Percentiles rank a stretch among this genome's conserved stretches.
Conservation (phyloP, 208 protist genomes). For the Leishmania gerbilli region DNA sequence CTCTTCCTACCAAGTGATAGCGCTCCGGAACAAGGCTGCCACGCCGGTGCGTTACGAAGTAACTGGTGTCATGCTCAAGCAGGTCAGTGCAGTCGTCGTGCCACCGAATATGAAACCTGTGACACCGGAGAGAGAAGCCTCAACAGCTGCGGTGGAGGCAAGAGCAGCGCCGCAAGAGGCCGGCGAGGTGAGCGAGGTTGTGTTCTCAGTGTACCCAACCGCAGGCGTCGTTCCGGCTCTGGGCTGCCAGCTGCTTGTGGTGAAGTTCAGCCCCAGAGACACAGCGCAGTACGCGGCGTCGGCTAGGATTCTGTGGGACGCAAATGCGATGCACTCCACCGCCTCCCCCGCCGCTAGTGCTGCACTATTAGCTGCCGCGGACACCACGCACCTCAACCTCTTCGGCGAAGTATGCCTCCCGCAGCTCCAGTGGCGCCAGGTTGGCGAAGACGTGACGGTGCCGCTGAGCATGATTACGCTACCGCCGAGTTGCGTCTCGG, state of each 20-base stretch:
- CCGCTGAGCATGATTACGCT: slow-evolving; percentile 53
- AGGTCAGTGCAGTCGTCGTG: slow-evolving; percentile 50
- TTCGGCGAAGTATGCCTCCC: slow-evolving; percentile 61
- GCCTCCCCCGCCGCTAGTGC: not conserved
- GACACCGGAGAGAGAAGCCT: not conserved
- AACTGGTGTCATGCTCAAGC: slow-evolving; percentile 34
- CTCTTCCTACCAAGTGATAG: slow-evolving; percentile 57
- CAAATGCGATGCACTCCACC: slow-evolving; percentile 20
- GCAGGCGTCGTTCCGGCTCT: slow-evolving; percentile 60
- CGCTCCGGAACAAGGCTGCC: slow-evolving; percentile 65
- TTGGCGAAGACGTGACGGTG: slow-evolving; percentile 30
- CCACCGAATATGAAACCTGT: slow-evolving; percentile 9
- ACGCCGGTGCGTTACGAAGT: slow-evolving; percentile 56
- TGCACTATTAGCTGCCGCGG: slow-evolving; percentile 1
- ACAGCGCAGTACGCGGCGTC: slow-evolving; percentile 51
- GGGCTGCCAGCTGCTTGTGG: slow-evolving; percentile 46
- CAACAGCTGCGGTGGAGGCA: not conserved
- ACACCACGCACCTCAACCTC: slow-evolving; percentile 47
- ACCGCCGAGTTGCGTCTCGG: slow-evolving; percentile 78
- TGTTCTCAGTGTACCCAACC: slow-evolving; percentile 58
- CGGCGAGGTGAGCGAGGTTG: slow-evolving; percentile 23
- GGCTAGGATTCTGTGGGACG: slow-evolving; percentile 47
- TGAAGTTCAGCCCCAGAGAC: slow-evolving; percentile 59
- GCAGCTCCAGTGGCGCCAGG: slow-evolving; percentile 35
- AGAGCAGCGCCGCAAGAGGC: slow-evolving; percentile 9